Evolutionary conservation across 1,284 basidiomycete genomes (phyloP), one percentile per base, ranked within the genome.

Genomic region (Butyriboletus appendiculatus): DNA sequence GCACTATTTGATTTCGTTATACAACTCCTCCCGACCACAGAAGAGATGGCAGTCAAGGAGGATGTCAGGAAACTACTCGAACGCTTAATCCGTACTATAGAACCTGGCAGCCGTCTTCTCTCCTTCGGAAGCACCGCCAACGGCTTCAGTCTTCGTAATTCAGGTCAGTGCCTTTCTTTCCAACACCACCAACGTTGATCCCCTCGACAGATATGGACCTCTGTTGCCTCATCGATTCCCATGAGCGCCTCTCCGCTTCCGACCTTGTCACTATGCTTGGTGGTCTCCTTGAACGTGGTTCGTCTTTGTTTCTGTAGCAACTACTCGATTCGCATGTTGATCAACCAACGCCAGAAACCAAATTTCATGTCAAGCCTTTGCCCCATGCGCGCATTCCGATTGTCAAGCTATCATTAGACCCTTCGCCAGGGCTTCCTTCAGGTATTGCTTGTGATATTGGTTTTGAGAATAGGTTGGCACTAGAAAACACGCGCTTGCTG

Each of bases 311-410:
- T 56, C 52, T 30, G 26, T 42, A 37, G 24, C 48, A 49, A 56
- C 28, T 9, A n/a, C 15, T 33, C 45, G 12, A 33, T 45, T 45
- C 14, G 30, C 35, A 3, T 52, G 48, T 48, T 62, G 53, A 62
- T 49, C 37, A 6, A 32, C 37, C 33, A n/a, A 11, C 22, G 7
- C 42, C 41, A 90, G 96, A 98, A 77, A 98, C 96, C 41, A 96
- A 97, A 73, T 98, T 98, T 71, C 90, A 89, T 67, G 95, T 99
- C 75, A 98, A 98, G 74, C 91, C 95, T 14, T 78, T 99, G 35
- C 96, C 96, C 6, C 92, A 96, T 74, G 96, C 96, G 16, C 88
- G 96, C 63, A 98, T 99, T 78, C 96, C 96, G 24, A 99, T 99
- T 72, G 94, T 99, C 70, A 99, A 99, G 77, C 82, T 99, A 54